Base-by-base conservation (phyloP, 768 basidiomycete species). In the Kwoniella mangroviensis region DNA sequence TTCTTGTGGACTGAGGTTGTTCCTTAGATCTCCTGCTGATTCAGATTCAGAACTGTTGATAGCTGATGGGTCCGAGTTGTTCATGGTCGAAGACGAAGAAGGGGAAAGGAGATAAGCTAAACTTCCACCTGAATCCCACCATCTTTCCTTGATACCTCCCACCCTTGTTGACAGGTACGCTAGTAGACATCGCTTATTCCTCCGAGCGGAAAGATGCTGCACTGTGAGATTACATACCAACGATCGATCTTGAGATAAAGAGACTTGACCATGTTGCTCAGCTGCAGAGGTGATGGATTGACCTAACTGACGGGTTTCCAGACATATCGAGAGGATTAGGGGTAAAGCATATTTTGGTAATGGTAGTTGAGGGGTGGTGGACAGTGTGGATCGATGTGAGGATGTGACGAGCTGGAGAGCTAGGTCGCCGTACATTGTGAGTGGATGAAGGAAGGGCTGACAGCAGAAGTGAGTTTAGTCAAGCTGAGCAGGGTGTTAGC, bases 151-250 rank as follows among this genome's bases (percentile, higher is more conserved):
- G 63, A 98, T 87, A 63, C 90, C 89, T 79, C 93, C 91, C 49
- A 93, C 84, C 65, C 96, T 88, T 84, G 94, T 93, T 26, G 88
- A 85, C 83, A 98, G 93, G 84, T 98, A 99, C 0, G 93, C 94
- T 55, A 98, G 88, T 3, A 98, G 87, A 81, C 93, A 94, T n/a
- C 97, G 91, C 82, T 96, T 97, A 86, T 98, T 97, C 71, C 94
- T 89, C 51, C 90, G 86, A 75, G 96, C 91, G 45, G 92, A 89
- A 9, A 95, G 92, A 83, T 96, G 93, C 80, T 92, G 90, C 78
- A 98, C 88, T 75, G 93, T 88, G 70, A 95, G 85, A 21, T 89
- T 87, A 21, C 86, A 85, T 22, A 86, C 83, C 66, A 86, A 76
- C 2, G 88, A 81, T 28, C 82, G 88, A 21, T 88, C 87, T 72